These are phyloP conservation scores for Leptodermis oblonga DNA, from an alignment of 257 asterid genomes.

Conservation along the genomic window DNA sequence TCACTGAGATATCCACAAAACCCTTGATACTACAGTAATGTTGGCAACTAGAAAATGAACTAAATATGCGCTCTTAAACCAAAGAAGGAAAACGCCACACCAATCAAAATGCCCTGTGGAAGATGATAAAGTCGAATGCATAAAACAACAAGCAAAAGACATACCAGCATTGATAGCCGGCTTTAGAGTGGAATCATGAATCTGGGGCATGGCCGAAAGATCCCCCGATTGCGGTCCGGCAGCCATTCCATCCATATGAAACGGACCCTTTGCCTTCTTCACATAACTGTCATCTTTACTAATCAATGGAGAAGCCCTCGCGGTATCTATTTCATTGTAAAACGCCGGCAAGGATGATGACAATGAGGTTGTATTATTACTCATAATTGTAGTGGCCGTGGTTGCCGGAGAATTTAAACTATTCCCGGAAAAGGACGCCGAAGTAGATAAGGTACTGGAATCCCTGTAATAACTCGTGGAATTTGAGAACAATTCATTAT, in stretches of 20 bases:
- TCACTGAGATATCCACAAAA: not conserved
- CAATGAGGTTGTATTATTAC: constrained; percentile 27
- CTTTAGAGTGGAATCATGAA: constrained; percentile 65
- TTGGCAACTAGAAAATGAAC: not conserved
- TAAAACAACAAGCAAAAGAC: constrained; percentile 6
- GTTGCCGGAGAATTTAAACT: constrained; percentile 38
- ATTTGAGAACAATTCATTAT: constrained; percentile 4
- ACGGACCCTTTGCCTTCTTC: constrained; percentile 49
- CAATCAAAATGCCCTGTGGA: not conserved
- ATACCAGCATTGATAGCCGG: constrained; percentile 44
- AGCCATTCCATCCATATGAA: constrained; percentile 43
- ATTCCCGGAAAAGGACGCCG: constrained; percentile 36
- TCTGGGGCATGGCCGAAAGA: constrained; percentile 35
- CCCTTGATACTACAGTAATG: not conserved
- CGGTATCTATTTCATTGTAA: constrained; percentile 37
- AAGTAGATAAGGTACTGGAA: constrained; percentile 28
- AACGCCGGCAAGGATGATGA: constrained; percentile 26
- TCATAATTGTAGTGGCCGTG: constrained; percentile 8
- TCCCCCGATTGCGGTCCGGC: constrained; percentile 34
- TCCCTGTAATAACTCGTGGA: constrained; percentile 21
- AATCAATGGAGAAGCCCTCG: constrained; percentile 37
- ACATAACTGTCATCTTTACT: constrained; percentile 64
- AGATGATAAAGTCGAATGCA: not conserved
- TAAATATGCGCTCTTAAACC: not conserved
- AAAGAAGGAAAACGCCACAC: not conserved